Base-by-base conservation (phyloP, 257 asterid genomes). In the Solanum ossicruentum region DNA sequence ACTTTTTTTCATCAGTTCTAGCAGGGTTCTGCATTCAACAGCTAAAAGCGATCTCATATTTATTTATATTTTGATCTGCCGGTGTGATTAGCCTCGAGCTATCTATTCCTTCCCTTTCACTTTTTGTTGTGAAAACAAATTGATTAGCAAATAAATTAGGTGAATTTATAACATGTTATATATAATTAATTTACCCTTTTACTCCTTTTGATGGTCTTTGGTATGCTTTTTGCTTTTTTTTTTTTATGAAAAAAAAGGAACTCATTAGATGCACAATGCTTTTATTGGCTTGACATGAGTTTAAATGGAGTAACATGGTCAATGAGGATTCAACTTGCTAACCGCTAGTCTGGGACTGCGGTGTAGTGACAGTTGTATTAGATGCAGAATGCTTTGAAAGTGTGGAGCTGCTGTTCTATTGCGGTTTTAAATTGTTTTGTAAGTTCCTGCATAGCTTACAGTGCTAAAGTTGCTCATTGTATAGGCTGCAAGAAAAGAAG, bases 401-500 rank as follows among this genome's bases (percentile, higher is more conserved):
- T 51, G 23, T 49, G 65, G 65, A 78, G 63, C 65, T 78, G 65
- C 65, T 78, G 82, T 78, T 52, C 65, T 78, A 26, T 79, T 63
- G 60, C 54, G 23, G 26, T 58, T 28, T 67, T 66, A 28, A 57
- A 72, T 56, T 43, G 71, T 28, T 26, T 36, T 36, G 3, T 77
- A 51, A 49, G 82, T 77, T 58, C 85, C 21, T 80, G 16, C 54
- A 63, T 83, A 41, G 56, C 61, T 51, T 75, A 61, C 61, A 39
- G 9, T 23, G 61, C 61, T 75, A 75, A 75, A 7, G 45, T 75
- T 23, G 45, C 9, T 75, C 45, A 32, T 45, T 21, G 7, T 12
- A n/a, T 84, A 97, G 99, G 93, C 91, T 95, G 96, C 93, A 97
- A 23, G 97, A 92, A 87, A 94, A 93, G 84, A 97, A 95, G 92